Base-by-base conservation (phyloP, 805 yeast genomes). In the Debaryomyces tyrocola region DNA sequence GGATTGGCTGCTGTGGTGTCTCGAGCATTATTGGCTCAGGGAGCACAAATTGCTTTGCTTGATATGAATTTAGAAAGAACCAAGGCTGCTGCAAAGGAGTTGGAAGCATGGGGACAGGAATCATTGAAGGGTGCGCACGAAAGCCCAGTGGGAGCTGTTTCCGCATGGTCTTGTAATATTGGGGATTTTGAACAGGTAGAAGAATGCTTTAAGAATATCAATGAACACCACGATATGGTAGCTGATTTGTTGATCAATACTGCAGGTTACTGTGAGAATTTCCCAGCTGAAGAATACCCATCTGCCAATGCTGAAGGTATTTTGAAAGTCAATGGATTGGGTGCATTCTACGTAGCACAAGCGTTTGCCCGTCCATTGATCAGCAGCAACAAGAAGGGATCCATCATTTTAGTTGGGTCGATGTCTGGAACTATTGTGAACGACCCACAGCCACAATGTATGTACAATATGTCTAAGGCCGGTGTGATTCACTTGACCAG, bases 211-310 rank as follows among this genome's bases (percentile, higher is more conserved):
- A 55, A 64, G 18, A 73, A 76, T 31, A 77, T 83, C 53, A 77
- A 78, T 56, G 74, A 69, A 42, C 83, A 77, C 60, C 86, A 84
- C 63, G 82, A 79, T 24, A 71, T 76, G 49, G 73, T 83, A 37
- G 83, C 90, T 33, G 81, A 83, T 55, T 70, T 85, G 52, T 74
- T 87, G 55, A 77, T 87, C 50, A 85, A 87, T 73, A 78, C 90
- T 43, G 94, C 95, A n/a, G 94, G 95, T 11, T 87, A 83, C 71
- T 84, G 90, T 61, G 90, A 87, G 66, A 87, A 87, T 74, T 79
- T 75, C 69, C 80, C 89, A 2, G 92, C 92, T 21, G 80, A 83
- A 57, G 87, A 84, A 44, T 86, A 87, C 68, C 90, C 91, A 20
- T 79, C 89, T 36, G 63, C 67, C 42, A 84, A 83, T 58, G 87